Conservation (phyloP, 164 flowering plant genomes). For the Protea cynaroides region DNA sequence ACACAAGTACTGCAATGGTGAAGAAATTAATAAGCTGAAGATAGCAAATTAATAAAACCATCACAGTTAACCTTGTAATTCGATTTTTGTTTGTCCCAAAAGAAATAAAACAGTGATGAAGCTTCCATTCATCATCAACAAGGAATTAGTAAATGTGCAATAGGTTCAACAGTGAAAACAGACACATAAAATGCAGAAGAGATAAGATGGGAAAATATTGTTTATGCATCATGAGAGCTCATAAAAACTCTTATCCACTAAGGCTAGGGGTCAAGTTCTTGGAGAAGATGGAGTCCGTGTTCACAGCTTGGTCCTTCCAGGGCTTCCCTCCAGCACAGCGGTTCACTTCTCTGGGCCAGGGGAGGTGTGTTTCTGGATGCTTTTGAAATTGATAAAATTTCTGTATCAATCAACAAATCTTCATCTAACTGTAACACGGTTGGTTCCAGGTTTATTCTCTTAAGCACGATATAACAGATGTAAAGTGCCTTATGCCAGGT, state of each 20-base stretch:
- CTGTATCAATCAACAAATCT: neutral
- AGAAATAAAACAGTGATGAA: neutral
- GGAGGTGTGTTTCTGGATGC: slow-evolving; percentile 41
- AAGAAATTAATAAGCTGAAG: neutral
- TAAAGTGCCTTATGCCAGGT: slow-evolving; percentile 82
- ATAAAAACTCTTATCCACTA: slow-evolving; percentile 5
- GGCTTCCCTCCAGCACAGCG: slow-evolving; percentile 70
- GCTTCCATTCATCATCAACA: neutral
- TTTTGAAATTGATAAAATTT: neutral
- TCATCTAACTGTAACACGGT: neutral
- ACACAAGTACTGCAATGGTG: neutral
- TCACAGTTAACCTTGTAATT: neutral
- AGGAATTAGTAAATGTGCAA: neutral
- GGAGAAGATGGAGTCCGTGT: slow-evolving; percentile 81
- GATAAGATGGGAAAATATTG: neutral
- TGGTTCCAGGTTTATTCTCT: slow-evolving; percentile 57
- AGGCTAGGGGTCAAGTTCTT: slow-evolving; percentile 54
- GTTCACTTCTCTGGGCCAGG: slow-evolving; percentile 82
- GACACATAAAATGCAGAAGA: neutral
- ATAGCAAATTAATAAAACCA: neutral
- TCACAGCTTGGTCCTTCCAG: slow-evolving; percentile 88
- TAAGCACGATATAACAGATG: slow-evolving; percentile 73
- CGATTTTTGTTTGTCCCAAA: neutral
- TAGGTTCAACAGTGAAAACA: neutral
- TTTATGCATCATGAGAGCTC: neutral